Evolutionary conservation across 2,329 filamentous ascomycete species (phyloP).

Genomic region (Alternaria atra): DNA sequence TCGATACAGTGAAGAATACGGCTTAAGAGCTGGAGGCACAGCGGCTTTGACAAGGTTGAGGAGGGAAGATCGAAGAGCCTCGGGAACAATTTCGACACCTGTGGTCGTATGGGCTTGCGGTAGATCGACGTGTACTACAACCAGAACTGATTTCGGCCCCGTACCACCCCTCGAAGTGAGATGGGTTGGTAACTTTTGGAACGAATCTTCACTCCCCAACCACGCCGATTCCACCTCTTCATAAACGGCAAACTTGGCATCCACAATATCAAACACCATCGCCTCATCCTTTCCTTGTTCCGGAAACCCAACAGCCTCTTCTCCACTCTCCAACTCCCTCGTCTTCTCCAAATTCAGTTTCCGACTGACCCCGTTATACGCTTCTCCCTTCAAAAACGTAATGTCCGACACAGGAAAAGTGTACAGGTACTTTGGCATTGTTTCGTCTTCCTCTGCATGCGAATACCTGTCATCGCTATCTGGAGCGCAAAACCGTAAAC

Average conservation of each 20-base stretch:
- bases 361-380: conserved; percentile 4
- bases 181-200: neutral
- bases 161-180: neutral
- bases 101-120: neutral
- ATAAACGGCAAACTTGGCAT: conserved; percentile 6
- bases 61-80: neutral
- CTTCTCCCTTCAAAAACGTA: neutral
- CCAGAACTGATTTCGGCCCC: neutral
- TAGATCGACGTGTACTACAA: neutral
- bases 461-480: neutral
- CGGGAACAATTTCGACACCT: neutral
- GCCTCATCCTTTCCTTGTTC: neutral
- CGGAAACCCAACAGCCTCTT: neutral
- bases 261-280: conserved; percentile 9
- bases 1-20: conserved; percentile 16
- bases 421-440: conserved; percentile 4
- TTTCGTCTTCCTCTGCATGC: neutral
- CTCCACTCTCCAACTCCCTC: neutral
- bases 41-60: neutral
- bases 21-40: neutral
- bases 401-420: neutral
- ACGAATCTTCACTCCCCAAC: neutral
- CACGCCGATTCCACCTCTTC: neutral
- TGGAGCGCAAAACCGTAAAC: neutral
- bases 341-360: conserved; percentile 6